Percentiles rank a stretch among this genome's conserved stretches.
These are phyloP conservation scores for Arthrobotrys iridis DNA, from an alignment of 2,329 filamentous ascomycete species.

Conservation along the genomic window DNA sequence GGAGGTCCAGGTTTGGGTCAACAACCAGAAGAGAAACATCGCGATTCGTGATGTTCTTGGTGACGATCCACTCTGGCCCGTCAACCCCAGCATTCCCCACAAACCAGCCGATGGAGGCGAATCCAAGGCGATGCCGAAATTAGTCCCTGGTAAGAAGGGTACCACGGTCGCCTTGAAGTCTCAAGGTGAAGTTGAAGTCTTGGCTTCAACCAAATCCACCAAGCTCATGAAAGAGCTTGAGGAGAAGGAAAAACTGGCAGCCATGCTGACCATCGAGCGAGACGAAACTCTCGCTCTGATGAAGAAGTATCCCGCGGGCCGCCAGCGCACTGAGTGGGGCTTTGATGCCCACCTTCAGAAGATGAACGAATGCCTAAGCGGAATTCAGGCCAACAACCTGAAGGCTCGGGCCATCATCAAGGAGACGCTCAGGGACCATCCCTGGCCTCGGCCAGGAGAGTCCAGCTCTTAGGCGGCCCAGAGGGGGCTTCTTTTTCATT, in stretches of 20 bases:
- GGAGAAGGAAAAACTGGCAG: neutral
- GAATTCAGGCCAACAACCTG: constrained; percentile 11
- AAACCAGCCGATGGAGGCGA: neutral
- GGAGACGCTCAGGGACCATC: constrained; percentile 21
- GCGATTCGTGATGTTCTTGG: constrained; percentile 1
- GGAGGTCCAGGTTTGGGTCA: constrained; percentile 17
- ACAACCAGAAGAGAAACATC: constrained; percentile 1
- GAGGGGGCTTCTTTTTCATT: neutral
- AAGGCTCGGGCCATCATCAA: constrained; percentile 8
- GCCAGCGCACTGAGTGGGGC: constrained; percentile 9
- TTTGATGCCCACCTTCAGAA: constrained; percentile 23
- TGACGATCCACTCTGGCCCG: neutral
- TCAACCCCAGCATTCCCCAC: neutral
- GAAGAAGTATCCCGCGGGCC: constrained; percentile 17
- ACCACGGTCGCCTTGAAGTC: too few species aligned
- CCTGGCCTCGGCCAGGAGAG: neutral
- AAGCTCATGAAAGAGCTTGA: too few species aligned
- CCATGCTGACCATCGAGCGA: constrained; percentile 1
- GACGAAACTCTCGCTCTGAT: constrained; percentile 21
- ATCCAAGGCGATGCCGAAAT: neutral
- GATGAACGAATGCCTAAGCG: constrained; percentile 26
- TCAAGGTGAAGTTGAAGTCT: neutral
- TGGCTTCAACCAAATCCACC: too few species aligned
- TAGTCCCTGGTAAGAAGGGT: neutral
- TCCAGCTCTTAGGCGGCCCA: neutral